Percentiles rank a stretch among this genome's conserved stretches.
Evolutionary conservation across 768 basidiomycete species (phyloP).

Genomic region (Boletus insuetus): DNA sequence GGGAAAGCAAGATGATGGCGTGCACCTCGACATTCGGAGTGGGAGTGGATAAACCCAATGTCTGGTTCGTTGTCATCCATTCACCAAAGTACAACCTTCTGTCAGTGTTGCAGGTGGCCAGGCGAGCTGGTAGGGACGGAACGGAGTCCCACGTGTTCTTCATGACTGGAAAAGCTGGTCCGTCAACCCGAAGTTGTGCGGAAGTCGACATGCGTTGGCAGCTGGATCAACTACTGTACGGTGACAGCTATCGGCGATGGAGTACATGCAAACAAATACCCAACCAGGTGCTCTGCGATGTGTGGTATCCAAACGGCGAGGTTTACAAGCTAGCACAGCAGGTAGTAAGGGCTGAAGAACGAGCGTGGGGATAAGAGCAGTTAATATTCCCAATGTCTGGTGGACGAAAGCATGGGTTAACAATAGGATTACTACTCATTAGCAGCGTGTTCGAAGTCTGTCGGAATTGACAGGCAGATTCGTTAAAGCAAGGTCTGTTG

Average conservation of each 20-base stretch:
- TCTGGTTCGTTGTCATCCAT: background rate
- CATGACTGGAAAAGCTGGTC: background rate
- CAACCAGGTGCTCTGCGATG: slow-evolving; percentile 1
- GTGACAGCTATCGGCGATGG: background rate
- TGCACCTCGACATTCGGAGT: slow-evolving; percentile 1
- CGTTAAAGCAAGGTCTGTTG: too few relatives aligned
- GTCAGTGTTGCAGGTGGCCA: background rate
- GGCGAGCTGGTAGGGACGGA: background rate
- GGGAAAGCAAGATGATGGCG: background rate
- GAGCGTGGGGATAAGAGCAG: background rate
- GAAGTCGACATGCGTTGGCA: background rate
- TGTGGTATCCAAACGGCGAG: background rate
- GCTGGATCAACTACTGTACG: background rate
- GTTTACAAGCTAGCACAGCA: background rate
- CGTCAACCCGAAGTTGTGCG: background rate
- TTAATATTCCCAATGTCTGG: too few relatives aligned
- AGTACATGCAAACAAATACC: background rate
- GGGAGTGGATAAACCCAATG: slow-evolving; percentile 2
- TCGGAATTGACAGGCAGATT: too few relatives aligned
- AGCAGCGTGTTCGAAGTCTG: too few relatives aligned
- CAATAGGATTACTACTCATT: too few relatives aligned
- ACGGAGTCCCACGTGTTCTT: slow-evolving; percentile 1
- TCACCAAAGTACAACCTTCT: background rate
- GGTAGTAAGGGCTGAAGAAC: background rate
- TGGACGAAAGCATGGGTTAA: too few relatives aligned